phyloP scores from a whole-genome alignment of 225 moss, liverwort and hornwort species.

The Physcomitrellopsis africana region DNA sequence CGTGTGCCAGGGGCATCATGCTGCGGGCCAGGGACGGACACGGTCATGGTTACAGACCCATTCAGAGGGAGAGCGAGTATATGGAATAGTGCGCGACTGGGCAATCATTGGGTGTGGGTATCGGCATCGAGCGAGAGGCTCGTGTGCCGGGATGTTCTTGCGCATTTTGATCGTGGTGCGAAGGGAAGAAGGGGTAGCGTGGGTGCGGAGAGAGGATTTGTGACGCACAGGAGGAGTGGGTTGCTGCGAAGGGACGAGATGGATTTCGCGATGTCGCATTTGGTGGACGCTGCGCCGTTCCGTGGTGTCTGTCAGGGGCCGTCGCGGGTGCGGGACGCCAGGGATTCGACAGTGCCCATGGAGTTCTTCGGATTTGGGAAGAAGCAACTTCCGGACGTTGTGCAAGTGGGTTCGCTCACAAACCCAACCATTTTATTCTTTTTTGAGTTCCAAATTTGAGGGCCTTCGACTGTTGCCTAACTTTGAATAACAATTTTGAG shows the following conservation, averaged over 20 bases:
- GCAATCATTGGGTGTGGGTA: constrained; percentile 18
- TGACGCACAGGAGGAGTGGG: constrained; percentile 3
- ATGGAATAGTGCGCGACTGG: constrained; percentile 5
- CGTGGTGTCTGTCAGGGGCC: constrained; percentile 69
- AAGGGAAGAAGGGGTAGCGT: background rate
- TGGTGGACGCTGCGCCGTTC: constrained; percentile 75
- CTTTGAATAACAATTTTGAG: background rate
- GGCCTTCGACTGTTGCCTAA: background rate
- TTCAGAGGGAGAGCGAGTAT: background rate
- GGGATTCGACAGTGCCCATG: constrained; percentile 57
- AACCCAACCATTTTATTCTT: background rate
- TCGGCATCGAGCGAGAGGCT: background rate
- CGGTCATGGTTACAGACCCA: background rate
- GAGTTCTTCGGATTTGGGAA: constrained; percentile 79
- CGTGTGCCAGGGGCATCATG: too few relatives aligned
- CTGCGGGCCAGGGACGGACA: too few relatives aligned
- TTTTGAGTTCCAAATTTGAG: background rate
- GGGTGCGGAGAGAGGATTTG: constrained; percentile 12
- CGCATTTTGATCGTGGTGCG: constrained; percentile 27
- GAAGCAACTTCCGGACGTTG: constrained; percentile 63
- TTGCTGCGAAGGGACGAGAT: constrained; percentile 32
- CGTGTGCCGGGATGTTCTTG: constrained; percentile 9
- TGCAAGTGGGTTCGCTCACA: constrained; percentile 47
- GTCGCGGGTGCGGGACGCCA: constrained; percentile 44
- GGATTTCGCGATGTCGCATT: constrained; percentile 75